Conservation (phyloP, 129 eudicot species). For the Tanacetum coccineum region DNA sequence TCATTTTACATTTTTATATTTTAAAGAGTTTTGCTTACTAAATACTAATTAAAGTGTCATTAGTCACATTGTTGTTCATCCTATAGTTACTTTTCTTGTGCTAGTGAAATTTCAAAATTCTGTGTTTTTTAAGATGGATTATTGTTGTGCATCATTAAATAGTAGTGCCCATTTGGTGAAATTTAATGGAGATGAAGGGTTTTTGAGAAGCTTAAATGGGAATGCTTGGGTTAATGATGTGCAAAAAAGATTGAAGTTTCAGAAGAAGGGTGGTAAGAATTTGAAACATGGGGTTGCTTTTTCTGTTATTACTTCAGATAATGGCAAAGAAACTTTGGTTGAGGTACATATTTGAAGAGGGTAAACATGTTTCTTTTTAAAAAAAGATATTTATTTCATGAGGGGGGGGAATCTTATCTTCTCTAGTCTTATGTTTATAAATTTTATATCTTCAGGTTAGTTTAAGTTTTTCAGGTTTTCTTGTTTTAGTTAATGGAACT, state of each 20-base stretch:
- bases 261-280: constrained; percentile 34
- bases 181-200: constrained; percentile 37
- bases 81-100: constrained; percentile 12
- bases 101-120: constrained; percentile 1
- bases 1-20: constrained; percentile 46
- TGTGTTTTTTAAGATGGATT: constrained; percentile 45
- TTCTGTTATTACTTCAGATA: constrained; percentile 76
- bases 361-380: no score
- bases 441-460: no score
- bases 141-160: constrained; percentile 58
- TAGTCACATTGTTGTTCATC: constrained; percentile 15
- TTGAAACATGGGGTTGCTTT: constrained; percentile 69
- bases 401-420: background rate
- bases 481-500: no score
- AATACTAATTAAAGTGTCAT: constrained; percentile 27
- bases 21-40: constrained; percentile 12
- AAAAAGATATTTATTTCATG: no score
- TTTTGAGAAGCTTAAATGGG: constrained; percentile 49
- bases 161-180: constrained; percentile 42
- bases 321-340: constrained; percentile 62
- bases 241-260: constrained; percentile 45
- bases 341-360: constrained; percentile 35
- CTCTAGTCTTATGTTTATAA: no score
- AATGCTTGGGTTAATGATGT: constrained; percentile 36
- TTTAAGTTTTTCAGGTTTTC: no score